Evolutionary conservation across 108 stramenopile species (phyloP), one percentile per base, ranked within the genome.

Genomic region (Poteriospumella lacustris): DNA sequence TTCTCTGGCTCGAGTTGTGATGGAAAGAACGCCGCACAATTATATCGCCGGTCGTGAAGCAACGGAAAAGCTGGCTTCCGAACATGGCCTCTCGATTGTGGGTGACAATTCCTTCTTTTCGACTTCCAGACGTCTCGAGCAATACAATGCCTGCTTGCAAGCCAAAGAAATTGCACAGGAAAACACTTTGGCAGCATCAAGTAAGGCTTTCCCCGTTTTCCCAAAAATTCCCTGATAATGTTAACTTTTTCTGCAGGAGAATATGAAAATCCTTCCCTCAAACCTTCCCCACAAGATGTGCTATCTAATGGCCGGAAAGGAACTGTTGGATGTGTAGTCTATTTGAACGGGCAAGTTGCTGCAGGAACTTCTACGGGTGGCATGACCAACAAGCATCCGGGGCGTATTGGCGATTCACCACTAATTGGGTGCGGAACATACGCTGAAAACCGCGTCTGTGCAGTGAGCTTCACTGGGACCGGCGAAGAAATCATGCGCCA

Each of bases 401-500:
- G 70, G 28, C 43, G 70, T 52, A 42, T 73, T 19, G 70, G 70
- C 5, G 70, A 73, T 38, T 33, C 31, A 5, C 70, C 70, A 5
- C 26, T 73, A 36, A 73, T 52, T 34, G 70, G 70, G 12, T n/a
- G 31, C 9, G 70, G 70, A 42, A 73, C 43, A 5, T 73, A 73
- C 36, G 70, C 70, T 42, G 9, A 42, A 24, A 56, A 73, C 42
- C 5, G 9, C 9, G 36, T 34, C 5, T 73, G 70, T 73, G 70
- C 70, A 44, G 41, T 73, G 9, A 34, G 12, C 41, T 39, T 3
- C 36, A 73, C 70, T 5, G 70, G 70, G 15, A 38, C 9, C 26
- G 70, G 70, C 28, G 70, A 73, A 38, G 70, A 73, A 5, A 33
- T 73, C 41, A 73, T 73, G 70, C 26, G 70, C 26, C 41, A 73